Evolutionary conservation across 192 early-diverging fungal species (phyloP).

Genomic region (Backusella mclennaniae): DNA sequence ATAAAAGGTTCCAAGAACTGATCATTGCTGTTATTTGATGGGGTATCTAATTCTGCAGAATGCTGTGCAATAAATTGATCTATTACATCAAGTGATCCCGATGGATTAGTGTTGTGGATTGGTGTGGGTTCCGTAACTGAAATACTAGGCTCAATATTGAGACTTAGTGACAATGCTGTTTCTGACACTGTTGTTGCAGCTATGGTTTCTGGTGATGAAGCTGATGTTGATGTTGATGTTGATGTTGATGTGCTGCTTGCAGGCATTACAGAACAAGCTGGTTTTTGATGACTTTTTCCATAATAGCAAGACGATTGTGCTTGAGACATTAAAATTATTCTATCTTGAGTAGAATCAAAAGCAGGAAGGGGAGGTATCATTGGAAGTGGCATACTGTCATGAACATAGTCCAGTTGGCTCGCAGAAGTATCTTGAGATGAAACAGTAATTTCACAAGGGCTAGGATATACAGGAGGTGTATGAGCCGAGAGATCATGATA

Average conservation of each 20-base stretch:
- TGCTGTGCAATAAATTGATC: constrained; percentile 14
- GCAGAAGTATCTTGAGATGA: background rate
- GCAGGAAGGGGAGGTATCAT: constrained; percentile 6
- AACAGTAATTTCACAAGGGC: background rate
- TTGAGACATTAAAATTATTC: background rate
- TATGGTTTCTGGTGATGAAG: background rate
- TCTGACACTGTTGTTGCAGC: background rate
- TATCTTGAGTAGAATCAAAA: background rate
- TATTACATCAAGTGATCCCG: background rate
- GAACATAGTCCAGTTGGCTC: background rate
- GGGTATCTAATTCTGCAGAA: background rate
- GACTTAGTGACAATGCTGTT: background rate
- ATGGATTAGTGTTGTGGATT: background rate
- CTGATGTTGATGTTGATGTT: background rate
- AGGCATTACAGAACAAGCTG: background rate
- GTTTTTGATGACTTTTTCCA: background rate
- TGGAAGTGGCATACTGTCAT: background rate
- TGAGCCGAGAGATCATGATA: background rate
- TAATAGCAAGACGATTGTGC: background rate
- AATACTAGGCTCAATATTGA: constrained; percentile 13
- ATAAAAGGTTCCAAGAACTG: background rate
- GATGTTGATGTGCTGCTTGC: background rate
- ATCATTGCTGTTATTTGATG: background rate
- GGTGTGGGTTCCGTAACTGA: constrained; percentile 14
- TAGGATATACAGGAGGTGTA: background rate